Conservation (phyloP, 2,329 filamentous ascomycete genomes). For the Bisporella sp. region DNA sequence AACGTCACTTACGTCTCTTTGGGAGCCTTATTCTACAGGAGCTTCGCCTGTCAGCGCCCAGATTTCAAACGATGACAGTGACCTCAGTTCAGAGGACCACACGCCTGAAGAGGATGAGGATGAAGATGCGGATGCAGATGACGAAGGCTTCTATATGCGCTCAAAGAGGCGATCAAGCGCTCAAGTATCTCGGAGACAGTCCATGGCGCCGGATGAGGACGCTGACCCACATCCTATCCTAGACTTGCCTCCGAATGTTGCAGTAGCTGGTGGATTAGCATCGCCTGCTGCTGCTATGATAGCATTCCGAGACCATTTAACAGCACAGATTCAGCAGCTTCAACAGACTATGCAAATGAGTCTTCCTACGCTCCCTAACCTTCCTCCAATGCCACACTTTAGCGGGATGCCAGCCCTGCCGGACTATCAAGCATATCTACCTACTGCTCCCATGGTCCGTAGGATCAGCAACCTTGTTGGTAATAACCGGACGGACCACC, state of each 20-base stretch:
- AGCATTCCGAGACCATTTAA: constrained; percentile 66
- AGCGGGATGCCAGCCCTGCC: constrained; percentile 55
- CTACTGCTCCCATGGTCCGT: constrained; percentile 55
- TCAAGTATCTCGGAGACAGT: constrained; percentile 12
- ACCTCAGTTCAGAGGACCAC: constrained; percentile 14
- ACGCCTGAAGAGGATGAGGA: constrained; percentile 32
- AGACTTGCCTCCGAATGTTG: constrained; percentile 17
- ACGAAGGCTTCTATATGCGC: constrained; percentile 28
- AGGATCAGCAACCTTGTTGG: constrained; percentile 65
- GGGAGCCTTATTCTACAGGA: constrained; percentile 48
- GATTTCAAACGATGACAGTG: constrained; percentile 35
- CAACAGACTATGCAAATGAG: constrained; percentile 62
- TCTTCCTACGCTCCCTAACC: constrained; percentile 57
- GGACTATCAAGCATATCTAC: constrained; percentile 64
- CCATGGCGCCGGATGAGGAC: constrained; percentile 14
- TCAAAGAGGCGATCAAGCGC: constrained; percentile 24
- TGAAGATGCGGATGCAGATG: constrained; percentile 23
- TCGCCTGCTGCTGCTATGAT: constrained; percentile 58
- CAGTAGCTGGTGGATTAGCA: constrained; percentile 24
- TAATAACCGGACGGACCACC: constrained; percentile 33
- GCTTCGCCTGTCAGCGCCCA: constrained; percentile 26
- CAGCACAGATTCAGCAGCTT: constrained; percentile 68
- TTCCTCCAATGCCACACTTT: constrained; percentile 39
- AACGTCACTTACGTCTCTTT: constrained; percentile 59
- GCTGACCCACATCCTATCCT: constrained; percentile 9